These are phyloP conservation scores for Xylaria arbuscula DNA, from an alignment of 2,329 filamentous ascomycete genomes.

Conservation along the genomic window DNA sequence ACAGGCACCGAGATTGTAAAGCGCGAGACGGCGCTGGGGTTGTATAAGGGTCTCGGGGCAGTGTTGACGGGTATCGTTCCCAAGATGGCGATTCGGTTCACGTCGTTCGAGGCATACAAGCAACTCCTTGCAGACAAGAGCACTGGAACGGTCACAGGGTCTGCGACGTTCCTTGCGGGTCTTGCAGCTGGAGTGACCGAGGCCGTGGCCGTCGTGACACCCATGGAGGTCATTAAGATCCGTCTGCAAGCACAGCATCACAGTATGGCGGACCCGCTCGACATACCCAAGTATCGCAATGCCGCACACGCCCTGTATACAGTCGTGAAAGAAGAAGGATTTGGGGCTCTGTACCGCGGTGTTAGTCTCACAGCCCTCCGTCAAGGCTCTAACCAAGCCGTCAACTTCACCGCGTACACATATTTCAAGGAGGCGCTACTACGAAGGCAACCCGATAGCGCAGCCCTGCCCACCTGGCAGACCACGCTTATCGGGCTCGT, in stretches of 20 bases:
- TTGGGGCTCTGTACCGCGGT: slow-evolving; percentile 88
- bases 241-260: slow-evolving; percentile 97
- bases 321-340: slow-evolving; percentile 89
- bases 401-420: slow-evolving; percentile 98
- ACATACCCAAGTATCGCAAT: slow-evolving; percentile 96
- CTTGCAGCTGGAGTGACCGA: slow-evolving; percentile 94
- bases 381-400: slow-evolving; percentile 96
- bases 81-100: slow-evolving; percentile 99
- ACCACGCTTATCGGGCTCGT: slow-evolving; percentile 92
- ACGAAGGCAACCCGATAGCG: slow-evolving; percentile 66
- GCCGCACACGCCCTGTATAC: slow-evolving; percentile 86
- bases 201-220: slow-evolving; percentile 94
- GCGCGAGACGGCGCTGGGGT: slow-evolving; percentile 88
- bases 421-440: slow-evolving; percentile 88
- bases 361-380: slow-evolving; percentile 92
- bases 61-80: slow-evolving; percentile 96
- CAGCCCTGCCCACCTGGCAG: slow-evolving; percentile 80
- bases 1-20: slow-evolving; percentile 89
- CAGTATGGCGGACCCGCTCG: slow-evolving; percentile 95
- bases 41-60: slow-evolving; percentile 98
- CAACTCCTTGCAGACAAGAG: slow-evolving; percentile 76
- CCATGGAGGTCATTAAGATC: slow-evolving; percentile 99
- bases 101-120: slow-evolving; percentile 97
- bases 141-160: slow-evolving; percentile 74
- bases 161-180: slow-evolving; percentile 77